Conservation (phyloP, 345 rosid genomes). For the Citrus sp. region DNA sequence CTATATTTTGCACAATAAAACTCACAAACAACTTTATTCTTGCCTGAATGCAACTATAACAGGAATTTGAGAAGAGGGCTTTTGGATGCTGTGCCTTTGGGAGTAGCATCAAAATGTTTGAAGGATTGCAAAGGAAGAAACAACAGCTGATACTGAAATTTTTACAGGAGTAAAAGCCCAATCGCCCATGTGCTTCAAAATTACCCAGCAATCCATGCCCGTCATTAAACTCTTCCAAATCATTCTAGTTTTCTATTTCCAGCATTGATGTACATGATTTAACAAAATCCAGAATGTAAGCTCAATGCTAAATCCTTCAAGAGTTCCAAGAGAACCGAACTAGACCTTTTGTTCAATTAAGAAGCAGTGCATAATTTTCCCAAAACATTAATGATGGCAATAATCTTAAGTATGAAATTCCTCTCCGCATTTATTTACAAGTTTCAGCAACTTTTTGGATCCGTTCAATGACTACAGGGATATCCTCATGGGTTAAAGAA, state of each 20-base stretch:
- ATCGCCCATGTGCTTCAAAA: constrained; percentile 4
- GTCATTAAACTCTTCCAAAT: constrained; percentile 5
- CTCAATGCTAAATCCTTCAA: constrained; percentile 15
- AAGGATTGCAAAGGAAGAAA: constrained; percentile 52
- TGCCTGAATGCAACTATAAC: constrained; percentile 44
- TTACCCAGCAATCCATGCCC: not conserved
- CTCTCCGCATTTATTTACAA: constrained; percentile 25
- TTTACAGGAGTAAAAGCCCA: constrained; percentile 20
- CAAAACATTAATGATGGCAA: not conserved
- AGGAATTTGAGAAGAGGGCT: constrained; percentile 48
- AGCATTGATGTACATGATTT: constrained; percentile 14
- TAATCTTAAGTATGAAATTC: constrained; percentile 3
- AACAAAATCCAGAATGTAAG: constrained; percentile 12
- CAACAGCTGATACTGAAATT: constrained; percentile 47
- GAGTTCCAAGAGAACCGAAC: constrained; percentile 7
- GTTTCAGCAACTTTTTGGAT: constrained; percentile 49
- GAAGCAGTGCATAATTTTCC: constrained; percentile 7
- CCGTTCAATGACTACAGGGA: constrained; percentile 59
- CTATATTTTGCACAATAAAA: constrained; percentile 6
- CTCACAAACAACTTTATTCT: constrained; percentile 20
- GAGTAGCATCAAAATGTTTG: constrained; percentile 46
- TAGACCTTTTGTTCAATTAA: not conserved
- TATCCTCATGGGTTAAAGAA: constrained; percentile 52
- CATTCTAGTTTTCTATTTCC: constrained; percentile 11
- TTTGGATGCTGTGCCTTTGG: constrained; percentile 54